These are phyloP conservation scores for Pestalotiopsis fici DNA, from an alignment of 2,329 filamentous ascomycete genomes.

Conservation along the genomic window DNA sequence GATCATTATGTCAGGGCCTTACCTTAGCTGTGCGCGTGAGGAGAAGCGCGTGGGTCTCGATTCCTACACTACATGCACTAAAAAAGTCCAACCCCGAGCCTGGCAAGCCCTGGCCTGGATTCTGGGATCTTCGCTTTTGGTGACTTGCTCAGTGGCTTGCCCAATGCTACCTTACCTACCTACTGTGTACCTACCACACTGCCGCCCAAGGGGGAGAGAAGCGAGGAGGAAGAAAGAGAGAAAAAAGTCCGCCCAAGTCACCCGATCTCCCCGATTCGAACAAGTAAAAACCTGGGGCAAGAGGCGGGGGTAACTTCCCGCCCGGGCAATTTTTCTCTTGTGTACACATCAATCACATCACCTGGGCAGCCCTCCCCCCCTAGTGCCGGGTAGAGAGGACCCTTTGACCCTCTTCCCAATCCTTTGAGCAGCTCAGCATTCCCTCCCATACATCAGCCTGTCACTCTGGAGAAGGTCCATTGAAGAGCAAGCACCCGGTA, in stretches of 20 bases:
- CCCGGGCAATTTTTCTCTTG: background rate
- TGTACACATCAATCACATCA: background rate
- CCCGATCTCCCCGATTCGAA: background rate
- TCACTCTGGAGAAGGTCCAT: too few relatives aligned
- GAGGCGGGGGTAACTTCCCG: background rate
- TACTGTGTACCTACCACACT: too few relatives aligned
- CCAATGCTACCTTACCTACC: too few relatives aligned
- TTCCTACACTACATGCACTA: background rate
- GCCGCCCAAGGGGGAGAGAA: too few relatives aligned
- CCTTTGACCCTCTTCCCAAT: too few relatives aligned
- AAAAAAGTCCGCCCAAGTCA: background rate
- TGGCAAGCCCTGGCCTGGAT: background rate
- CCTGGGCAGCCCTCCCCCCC: background rate
- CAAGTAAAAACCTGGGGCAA: background rate
- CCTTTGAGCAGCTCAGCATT: too few relatives aligned
- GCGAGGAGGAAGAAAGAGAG: background rate
- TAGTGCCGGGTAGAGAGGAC: too few relatives aligned
- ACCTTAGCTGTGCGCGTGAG: background rate
- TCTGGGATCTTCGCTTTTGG: background rate
- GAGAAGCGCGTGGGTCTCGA: background rate
- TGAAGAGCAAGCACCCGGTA: too few relatives aligned
- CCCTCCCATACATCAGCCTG: too few relatives aligned
- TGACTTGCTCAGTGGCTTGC: background rate
- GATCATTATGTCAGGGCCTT: background rate
- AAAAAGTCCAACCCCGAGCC: background rate